phyloP scores from a whole-genome alignment of 2,329 filamentous ascomycete species.

The Colletotrichum sp. region DNA sequence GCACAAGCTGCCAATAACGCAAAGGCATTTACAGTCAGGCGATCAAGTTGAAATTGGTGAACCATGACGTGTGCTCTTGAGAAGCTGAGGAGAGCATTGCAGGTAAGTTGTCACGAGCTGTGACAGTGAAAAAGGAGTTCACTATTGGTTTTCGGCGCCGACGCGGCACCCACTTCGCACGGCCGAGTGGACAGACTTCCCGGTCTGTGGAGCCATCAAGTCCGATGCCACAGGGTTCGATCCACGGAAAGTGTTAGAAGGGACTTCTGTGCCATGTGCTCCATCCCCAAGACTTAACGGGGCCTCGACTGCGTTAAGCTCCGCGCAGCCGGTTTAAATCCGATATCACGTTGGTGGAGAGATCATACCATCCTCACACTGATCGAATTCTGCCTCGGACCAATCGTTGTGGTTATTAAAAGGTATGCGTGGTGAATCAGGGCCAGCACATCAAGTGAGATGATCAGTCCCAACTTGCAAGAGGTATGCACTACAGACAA shows the following conservation, averaged over 20 bases:
- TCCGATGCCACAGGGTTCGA: rapidly evolving
- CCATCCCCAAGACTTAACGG: rapidly evolving
- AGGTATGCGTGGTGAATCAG: too few species aligned
- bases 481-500: too few species aligned
- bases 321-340: background rate
- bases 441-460: too few species aligned
- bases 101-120: too few species aligned
- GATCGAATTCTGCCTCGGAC: too few species aligned
- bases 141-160: background rate
- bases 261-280: background rate
- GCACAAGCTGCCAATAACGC: background rate
- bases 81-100: too few species aligned
- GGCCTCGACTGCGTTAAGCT: background rate
- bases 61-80: background rate
- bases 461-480: too few species aligned
- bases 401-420: too few species aligned
- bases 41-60: background rate
- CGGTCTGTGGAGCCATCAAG: background rate
- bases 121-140: background rate
- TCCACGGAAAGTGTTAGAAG: background rate
- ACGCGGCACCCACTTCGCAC: background rate
- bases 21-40: background rate
- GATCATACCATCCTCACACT: background rate
- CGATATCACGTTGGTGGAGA: background rate
- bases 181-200: background rate